Base-by-base conservation (phyloP, 495 filamentous ascomycete genomes). In the Penicillium samsonianum region DNA sequence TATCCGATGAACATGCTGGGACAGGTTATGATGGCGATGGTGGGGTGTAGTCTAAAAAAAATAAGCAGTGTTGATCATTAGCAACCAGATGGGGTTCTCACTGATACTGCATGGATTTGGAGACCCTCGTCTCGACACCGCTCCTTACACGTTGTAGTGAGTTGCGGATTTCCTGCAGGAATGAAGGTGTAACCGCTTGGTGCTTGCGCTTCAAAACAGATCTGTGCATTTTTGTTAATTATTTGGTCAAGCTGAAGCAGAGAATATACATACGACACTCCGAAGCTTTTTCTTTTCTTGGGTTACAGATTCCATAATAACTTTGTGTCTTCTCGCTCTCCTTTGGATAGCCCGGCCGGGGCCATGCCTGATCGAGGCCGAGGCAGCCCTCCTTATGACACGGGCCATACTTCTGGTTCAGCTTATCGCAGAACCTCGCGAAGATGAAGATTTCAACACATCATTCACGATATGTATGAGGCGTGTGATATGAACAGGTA, bases 161-260 rank as follows among this genome's bases (percentile, higher is more conserved):
- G 72, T 40, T 82, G 79, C 0, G 90, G 90, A 65, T 90, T 85
- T 22, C 92, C 92, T 50, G 86, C 82, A n/a, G 90, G 87, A 53
- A 96, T 85, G 66, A 92, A 95, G 25, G 85, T 87, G 61, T 90
- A 96, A 7, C 90, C 90, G n/a, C 78, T 80, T 3, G 91, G 91
- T 25, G 90, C 76, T 65, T 76, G 69, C 16, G 75, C 72, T 53
- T 78, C 76, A 49, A 80, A 77, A 25, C 70, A 78, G 55, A 82
- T 73, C 80, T 83, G 61, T 28, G 23, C 26, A 28, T 16, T 53
- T 53, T 44, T 47, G 59, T 75, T 59, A 69, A 65, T 60, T 47
- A 59, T 55, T 35, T 48, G 14, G 33, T 52, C 17, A 56, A 22
- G 17, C 17, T 14, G 25, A 41, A 11, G 56, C 16, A 42, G 56